Evolutionary conservation across 177 flowering plant genomes (phyloP).

Genomic region (Vitis hybrid): DNA sequence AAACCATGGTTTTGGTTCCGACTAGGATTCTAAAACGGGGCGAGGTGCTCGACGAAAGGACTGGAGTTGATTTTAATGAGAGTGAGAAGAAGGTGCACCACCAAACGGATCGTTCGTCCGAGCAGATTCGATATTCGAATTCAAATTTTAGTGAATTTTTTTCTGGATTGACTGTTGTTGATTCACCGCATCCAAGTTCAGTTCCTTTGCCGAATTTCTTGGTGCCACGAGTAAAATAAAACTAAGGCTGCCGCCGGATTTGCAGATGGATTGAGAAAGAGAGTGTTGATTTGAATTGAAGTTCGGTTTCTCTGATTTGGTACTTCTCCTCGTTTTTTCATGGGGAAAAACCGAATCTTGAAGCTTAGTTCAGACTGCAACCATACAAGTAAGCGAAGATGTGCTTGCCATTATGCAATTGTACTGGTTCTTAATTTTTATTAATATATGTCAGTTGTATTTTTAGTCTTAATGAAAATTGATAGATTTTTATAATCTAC

Average conservation of each 20-base stretch:
- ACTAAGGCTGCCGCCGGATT: constrained; percentile 1
- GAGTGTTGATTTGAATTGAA: too few species aligned
- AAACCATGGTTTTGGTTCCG: constrained; percentile 19
- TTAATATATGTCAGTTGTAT: too few species aligned
- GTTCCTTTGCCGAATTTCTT: constrained; percentile 9
- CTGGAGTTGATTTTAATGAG: not conserved
- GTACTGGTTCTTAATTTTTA: too few species aligned
- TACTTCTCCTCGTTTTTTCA: too few species aligned
- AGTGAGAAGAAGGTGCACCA: not conserved
- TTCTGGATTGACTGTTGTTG: constrained; percentile 6
- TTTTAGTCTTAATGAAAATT: too few species aligned
- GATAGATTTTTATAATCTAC: too few species aligned
- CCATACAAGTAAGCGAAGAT: too few species aligned
- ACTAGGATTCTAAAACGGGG: constrained; percentile 38
- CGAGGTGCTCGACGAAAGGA: constrained; percentile 11
- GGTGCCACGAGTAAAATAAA: constrained; percentile 6
- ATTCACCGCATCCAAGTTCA: constrained; percentile 14
- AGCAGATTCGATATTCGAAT: not conserved
- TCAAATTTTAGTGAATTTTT: not conserved
- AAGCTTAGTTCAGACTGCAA: too few species aligned
- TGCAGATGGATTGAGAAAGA: not conserved
- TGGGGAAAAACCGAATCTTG: too few species aligned
- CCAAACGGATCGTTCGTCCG: too few species aligned
- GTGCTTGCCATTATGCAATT: too few species aligned
- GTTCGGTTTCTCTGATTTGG: too few species aligned